Conservation (phyloP, 1,284 basidiomycete genomes). For the Cutaneotrichosporon sp. region DNA sequence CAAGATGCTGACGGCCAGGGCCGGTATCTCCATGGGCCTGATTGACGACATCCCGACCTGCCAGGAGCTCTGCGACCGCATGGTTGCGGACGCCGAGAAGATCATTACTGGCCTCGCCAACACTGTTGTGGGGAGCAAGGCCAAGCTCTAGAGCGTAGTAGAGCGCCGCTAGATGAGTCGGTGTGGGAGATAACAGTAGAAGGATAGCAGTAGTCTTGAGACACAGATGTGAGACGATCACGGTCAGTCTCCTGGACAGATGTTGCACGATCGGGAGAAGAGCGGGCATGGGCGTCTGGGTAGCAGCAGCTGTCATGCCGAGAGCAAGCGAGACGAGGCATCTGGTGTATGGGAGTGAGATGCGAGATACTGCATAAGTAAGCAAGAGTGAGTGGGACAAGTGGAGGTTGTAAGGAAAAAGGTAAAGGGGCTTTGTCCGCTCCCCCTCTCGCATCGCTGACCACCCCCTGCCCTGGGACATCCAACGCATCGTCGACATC, state of each 20-base stretch:
- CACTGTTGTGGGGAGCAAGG: conserved; percentile 28
- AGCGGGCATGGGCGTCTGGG: too few species aligned
- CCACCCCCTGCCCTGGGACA: too few species aligned
- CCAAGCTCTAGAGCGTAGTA: conserved; percentile 29
- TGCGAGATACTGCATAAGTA: too few species aligned
- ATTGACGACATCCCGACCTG: conserved; percentile 87
- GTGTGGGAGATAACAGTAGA: neutral
- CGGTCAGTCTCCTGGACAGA: too few species aligned
- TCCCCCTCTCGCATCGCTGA: neutral
- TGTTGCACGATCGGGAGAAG: too few species aligned
- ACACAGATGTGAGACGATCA: neutral
- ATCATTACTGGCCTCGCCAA: conserved; percentile 62
- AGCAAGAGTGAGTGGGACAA: neutral
- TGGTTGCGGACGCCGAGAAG: conserved; percentile 77
- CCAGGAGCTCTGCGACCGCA: conserved; percentile 66
- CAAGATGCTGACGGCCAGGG: conserved; percentile 49
- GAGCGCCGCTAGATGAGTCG: neutral
- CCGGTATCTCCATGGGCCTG: conserved; percentile 75
- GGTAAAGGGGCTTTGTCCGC: neutral
- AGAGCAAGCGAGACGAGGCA: too few species aligned
- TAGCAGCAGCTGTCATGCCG: too few species aligned
- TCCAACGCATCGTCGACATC: conserved; percentile 1
- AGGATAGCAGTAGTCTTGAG: neutral
- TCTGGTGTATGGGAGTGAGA: too few species aligned
- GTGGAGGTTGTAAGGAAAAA: too few species aligned